phyloP scores from a whole-genome alignment of 2,329 filamentous ascomycete species.

The Colletotrichum destructivum region DNA sequence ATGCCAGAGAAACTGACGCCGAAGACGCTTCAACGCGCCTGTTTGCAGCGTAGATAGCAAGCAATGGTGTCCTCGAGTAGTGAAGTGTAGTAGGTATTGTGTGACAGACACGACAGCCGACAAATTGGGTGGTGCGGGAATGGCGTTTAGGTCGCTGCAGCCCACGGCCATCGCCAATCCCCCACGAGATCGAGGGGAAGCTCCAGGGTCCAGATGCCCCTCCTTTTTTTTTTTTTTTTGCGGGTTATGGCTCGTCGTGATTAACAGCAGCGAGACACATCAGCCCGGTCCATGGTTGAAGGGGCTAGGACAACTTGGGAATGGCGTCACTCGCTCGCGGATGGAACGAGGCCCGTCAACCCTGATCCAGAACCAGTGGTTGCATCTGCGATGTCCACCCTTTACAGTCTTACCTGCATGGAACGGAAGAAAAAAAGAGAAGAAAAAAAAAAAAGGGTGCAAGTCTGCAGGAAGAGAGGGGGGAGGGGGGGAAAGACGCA shows the following conservation, averaged over 20 bases:
- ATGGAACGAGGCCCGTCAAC: constrained; percentile 32
- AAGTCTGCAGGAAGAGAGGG: constrained; percentile 25
- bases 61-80: too few relatives aligned
- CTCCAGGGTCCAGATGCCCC: constrained; percentile 39
- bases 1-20: constrained; percentile 14
- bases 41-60: constrained; percentile 19
- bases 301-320: constrained; percentile 14
- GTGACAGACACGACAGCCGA: too few relatives aligned
- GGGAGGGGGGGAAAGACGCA: background rate
- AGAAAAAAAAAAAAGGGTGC: constrained; percentile 18
- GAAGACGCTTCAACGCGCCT: constrained; percentile 22
- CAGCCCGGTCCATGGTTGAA: constrained; percentile 5
- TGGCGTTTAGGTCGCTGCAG: constrained; percentile 38
- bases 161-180: constrained; percentile 35
- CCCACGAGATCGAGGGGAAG: constrained; percentile 43
- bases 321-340: constrained; percentile 18
- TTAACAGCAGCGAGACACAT: constrained; percentile 24
- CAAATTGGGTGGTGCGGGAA: constrained; percentile 31
- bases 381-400: constrained; percentile 30
- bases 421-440: too few relatives aligned
- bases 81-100: too few relatives aligned
- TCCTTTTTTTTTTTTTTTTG: constrained; percentile 13
- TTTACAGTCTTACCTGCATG: constrained; percentile 38
- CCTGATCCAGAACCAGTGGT: constrained; percentile 24
- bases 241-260: constrained; percentile 34